phyloP scores from a whole-genome alignment of 345 rosid genomes.

The Brassica incana region DNA sequence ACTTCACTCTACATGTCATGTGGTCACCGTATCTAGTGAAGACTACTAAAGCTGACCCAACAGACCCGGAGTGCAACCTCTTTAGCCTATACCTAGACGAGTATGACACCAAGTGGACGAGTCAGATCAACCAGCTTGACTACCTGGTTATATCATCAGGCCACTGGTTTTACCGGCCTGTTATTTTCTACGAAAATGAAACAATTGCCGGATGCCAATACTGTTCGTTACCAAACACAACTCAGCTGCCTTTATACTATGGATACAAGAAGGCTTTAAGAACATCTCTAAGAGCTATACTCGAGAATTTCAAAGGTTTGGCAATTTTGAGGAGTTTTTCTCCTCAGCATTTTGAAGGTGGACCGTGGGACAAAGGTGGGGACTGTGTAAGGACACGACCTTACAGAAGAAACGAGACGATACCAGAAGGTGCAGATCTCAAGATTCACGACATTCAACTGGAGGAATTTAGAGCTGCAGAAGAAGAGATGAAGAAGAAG shows the following conservation, averaged over 20 bases:
- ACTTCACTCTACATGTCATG: constrained; percentile 68
- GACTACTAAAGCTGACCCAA: constrained; percentile 42
- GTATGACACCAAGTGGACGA: constrained; percentile 51
- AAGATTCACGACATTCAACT: constrained; percentile 66
- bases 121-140: constrained; percentile 56
- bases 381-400: constrained; percentile 63
- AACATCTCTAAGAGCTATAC: constrained; percentile 59
- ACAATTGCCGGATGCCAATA: constrained; percentile 61
- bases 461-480: constrained; percentile 64
- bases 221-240: constrained; percentile 53
- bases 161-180: constrained; percentile 73
- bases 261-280: constrained; percentile 65
- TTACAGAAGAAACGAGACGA: constrained; percentile 57
- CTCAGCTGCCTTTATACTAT: constrained; percentile 53
- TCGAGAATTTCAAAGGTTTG: constrained; percentile 57
- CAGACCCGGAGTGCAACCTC: constrained; percentile 52
- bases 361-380: constrained; percentile 73
- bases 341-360: constrained; percentile 78
- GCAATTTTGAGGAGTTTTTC: constrained; percentile 67
- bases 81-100: constrained; percentile 71
- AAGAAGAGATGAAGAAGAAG: constrained; percentile 51
- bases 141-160: constrained; percentile 63
- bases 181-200: constrained; percentile 53
- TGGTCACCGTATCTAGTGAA: constrained; percentile 73
- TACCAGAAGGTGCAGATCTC: constrained; percentile 48